Evolutionary conservation across 139 green algal species (phyloP).

Genomic region (Eudorina sp.): DNA sequence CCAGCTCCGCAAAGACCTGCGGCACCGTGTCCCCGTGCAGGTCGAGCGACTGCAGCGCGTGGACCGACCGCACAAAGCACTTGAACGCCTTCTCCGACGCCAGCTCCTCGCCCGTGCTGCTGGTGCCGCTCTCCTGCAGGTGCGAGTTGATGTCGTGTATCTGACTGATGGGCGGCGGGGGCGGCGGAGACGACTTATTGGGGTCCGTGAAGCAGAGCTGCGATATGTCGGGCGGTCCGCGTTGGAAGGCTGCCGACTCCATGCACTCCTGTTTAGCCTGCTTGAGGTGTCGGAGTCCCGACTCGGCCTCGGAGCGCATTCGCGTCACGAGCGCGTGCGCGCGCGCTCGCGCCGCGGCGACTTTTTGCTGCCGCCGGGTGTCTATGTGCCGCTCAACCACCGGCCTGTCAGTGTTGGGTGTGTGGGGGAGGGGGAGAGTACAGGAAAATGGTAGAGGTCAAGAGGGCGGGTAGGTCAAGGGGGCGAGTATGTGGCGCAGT

Average conservation of each 20-base stretch:
- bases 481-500: no score
- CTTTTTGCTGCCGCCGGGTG: slow-evolving; percentile 51
- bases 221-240: slow-evolving; percentile 13
- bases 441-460: no score
- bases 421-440: no score
- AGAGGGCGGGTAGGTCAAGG: no score
- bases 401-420: no score
- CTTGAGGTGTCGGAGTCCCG: slow-evolving; percentile 59
- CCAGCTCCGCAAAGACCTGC: slow-evolving; percentile 55
- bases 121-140: slow-evolving; percentile 45
- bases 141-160: slow-evolving; percentile 55
- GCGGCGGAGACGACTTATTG: neutral
- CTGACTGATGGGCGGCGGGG: slow-evolving; percentile 21
- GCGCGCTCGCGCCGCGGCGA: slow-evolving; percentile 40
- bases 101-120: slow-evolving; percentile 51
- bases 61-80: slow-evolving; percentile 74
- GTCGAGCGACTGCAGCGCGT: slow-evolving; percentile 73
- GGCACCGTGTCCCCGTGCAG: slow-evolving; percentile 54
- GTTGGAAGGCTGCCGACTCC: slow-evolving; percentile 1
- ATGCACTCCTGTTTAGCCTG: slow-evolving; percentile 54
- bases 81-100: slow-evolving; percentile 71
- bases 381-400: slow-evolving; percentile 61
- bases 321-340: slow-evolving; percentile 53
- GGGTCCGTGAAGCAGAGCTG: slow-evolving; percentile 35
- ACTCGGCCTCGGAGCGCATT: slow-evolving; percentile 67